Evolutionary conservation across 768 basidiomycete genomes (phyloP), one percentile per base, ranked within the genome.

Genomic region (Suillus decipiens): DNA sequence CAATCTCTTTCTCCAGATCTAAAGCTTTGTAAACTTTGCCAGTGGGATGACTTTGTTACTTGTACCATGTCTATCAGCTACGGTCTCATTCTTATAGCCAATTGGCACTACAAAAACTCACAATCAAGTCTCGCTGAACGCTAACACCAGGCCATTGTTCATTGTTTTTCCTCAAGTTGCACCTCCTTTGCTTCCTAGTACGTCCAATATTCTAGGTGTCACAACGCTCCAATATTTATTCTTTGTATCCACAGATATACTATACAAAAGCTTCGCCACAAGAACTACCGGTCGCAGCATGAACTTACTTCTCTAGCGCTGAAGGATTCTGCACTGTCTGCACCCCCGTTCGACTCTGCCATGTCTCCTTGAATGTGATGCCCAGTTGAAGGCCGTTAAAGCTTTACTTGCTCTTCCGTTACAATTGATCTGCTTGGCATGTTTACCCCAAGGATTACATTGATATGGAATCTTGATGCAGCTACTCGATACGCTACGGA

Each of bases 401-500:
- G 89, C 89, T 62, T 89, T 53, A 93, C 94, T 77, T 93, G 89
- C 71, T 93, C 90, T 74, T 90, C 87, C 5, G 91, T 88, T 57
- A 97, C 90, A 24, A 87, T 89, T 69, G 88, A 86, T 81, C 94
- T 96, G 76, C 95, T 93, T 62, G 87, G 85, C 92, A 93, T 93
- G 76, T 96, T 94, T 59, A 90, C 95, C 78, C 95, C 94, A 68
- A 96, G 92, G 60, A 96, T 86, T 66, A 98, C 86, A 95, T 96
- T 86, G 96, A 92, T 2, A 43, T 41, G 5, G 3, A 28, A 28
- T 41, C 15, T 15, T 41, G 37, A 14, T 14, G 93, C 94, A 34
- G 94, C 95, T 76, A 96, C 93, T 75, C 95, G 94, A 76, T 95
- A 95, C 68, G 96, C 93, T 95, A 67, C 93, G 90, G 78, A 96